Evolutionary conservation across 352 stramenopile species (phyloP).

Genomic region (Aphanomyces invadans): DNA sequence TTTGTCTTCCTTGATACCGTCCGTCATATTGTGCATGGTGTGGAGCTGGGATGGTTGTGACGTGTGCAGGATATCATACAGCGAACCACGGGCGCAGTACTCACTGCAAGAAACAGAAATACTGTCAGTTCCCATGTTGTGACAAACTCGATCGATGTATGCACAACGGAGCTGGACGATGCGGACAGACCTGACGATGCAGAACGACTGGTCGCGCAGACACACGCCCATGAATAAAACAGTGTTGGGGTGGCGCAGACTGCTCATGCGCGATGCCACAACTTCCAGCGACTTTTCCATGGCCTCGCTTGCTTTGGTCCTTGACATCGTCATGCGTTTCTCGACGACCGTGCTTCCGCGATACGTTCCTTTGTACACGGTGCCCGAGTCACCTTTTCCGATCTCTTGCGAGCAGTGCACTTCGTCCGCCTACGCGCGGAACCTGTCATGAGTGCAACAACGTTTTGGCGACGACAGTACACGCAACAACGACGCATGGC

Average conservation of each 20-base stretch:
- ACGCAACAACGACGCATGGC: constrained; percentile 62
- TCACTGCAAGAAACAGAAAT: constrained; percentile 56
- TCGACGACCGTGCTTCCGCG: constrained; percentile 74
- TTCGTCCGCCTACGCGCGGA: constrained; percentile 54
- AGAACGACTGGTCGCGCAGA: constrained; percentile 92
- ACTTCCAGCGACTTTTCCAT: constrained; percentile 80
- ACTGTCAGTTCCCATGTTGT: too few species aligned
- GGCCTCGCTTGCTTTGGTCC: constrained; percentile 46
- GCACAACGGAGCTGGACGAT: too few species aligned
- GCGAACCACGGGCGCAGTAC: constrained; percentile 89
- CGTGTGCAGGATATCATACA: constrained; percentile 91
- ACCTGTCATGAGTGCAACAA: neutral
- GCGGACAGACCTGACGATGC: constrained; percentile 87
- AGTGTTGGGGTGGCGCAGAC: constrained; percentile 96
- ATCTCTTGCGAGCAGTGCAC: constrained; percentile 73
- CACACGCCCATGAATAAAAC: constrained; percentile 98
- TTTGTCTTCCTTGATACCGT: constrained; percentile 5
- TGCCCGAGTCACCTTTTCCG: constrained; percentile 64
- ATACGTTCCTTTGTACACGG: constrained; percentile 83
- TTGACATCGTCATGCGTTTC: constrained; percentile 82
- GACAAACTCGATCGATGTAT: too few species aligned
- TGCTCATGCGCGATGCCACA: constrained; percentile 76
- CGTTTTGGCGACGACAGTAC: constrained; percentile 30
- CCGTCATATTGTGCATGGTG: neutral
- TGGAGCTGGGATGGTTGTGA: constrained; percentile 30